A percentile compares a stretch with the other conserved stretches of the same genome.
Evolutionary conservation across 2,329 filamentous ascomycete species (phyloP).

Genomic region (Hymenoscyphus albidus): DNA sequence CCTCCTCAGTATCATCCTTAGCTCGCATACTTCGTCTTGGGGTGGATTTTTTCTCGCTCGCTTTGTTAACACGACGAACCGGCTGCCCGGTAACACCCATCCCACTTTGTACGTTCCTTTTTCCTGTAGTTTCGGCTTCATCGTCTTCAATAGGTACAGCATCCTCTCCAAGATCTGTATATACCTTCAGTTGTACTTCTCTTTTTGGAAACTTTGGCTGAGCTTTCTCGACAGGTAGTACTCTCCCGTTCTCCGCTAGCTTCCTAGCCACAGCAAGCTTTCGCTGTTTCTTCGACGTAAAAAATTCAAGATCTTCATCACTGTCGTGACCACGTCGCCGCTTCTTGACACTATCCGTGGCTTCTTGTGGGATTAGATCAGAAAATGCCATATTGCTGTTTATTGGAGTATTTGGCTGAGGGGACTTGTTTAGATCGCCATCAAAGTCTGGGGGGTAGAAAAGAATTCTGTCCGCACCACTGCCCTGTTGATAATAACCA

Average conservation of each 20-base stretch:
- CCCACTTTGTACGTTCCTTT: slow-evolving; percentile 4
- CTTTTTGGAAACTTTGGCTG: slow-evolving; percentile 24
- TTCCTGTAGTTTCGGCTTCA: slow-evolving; percentile 17
- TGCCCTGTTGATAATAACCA: slow-evolving; percentile 31
- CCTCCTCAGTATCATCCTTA: slow-evolving; percentile 3
- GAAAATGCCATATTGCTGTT: slow-evolving; percentile 26
- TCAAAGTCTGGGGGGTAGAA: slow-evolving; percentile 29
- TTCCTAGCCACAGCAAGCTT: slow-evolving; percentile 21
- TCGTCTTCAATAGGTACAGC: slow-evolving; percentile 26
- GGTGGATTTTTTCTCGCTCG: slow-evolving; percentile 9
- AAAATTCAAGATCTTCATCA: slow-evolving; percentile 29
- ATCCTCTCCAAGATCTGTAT: slow-evolving; percentile 29
- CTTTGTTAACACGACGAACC: slow-evolving; percentile 20
- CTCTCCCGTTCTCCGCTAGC: slow-evolving; percentile 1
- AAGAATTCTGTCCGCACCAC: slow-evolving; percentile 31
- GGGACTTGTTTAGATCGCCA: slow-evolving; percentile 13
- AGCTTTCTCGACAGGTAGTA: slow-evolving; percentile 9
- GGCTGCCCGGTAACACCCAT: slow-evolving; percentile 21
- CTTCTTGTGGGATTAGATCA: slow-evolving; percentile 22
- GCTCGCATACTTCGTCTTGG: slow-evolving; percentile 18
- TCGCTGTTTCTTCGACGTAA: slow-evolving; percentile 28
- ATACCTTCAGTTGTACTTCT: slow-evolving; percentile 21
- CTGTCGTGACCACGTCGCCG: slow-evolving; percentile 22
- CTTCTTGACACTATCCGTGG: slow-evolving; percentile 22
- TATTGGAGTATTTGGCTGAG: slow-evolving; percentile 10